Evolutionary conservation across 345 rosid species (phyloP), one percentile per base, ranked within the genome.

Genomic region (Carallia pectinifolia): DNA sequence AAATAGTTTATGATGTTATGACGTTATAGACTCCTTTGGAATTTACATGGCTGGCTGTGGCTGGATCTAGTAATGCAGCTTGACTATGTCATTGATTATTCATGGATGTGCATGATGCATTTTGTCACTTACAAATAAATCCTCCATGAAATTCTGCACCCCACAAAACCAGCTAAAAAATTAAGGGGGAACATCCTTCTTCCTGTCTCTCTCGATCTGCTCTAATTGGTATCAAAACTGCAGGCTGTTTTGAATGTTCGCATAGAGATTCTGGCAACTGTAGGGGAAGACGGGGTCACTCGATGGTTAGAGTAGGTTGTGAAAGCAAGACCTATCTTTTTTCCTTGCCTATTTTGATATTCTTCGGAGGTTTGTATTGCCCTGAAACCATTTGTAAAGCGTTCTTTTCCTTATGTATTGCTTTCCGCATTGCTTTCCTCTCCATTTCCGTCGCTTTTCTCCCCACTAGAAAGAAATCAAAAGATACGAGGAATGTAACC

Each of bases 211-310:
- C 7, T 33, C 76, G 52, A 69, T 53, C 61, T 66, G 73, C 62
- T 65, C 53, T 48, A 38, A 18, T 52, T 63, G 58, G 58, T 67
- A 36, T 52, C 19, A 74, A 47, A 47, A 78, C 56, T 81, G 82
- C 88, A 92, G 99, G 98, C 96, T 58, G 77, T 86, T 65, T 82
- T 92, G 85, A 92, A 90, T 48, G 93, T 90, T 6, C 80, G 81
- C 39, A 67, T 92, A 69, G 99, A 90, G 83, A 85, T 95, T 75
- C 77, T 95, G 79, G 98, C 98, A 36, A 83, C 87, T 0, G 86
- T 81, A 1, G 96, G 93, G 40, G 90, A 85, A 53, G 96, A 89
- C 54, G 92, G 99, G 29, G 80, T 95, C 53, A 85, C 92, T 48
- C 94, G 99, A 13, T 95, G 97, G 98, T 83, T 92, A 6, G 97